phyloP scores from a whole-genome alignment of 306 rosid species.

The Myrica gale region DNA sequence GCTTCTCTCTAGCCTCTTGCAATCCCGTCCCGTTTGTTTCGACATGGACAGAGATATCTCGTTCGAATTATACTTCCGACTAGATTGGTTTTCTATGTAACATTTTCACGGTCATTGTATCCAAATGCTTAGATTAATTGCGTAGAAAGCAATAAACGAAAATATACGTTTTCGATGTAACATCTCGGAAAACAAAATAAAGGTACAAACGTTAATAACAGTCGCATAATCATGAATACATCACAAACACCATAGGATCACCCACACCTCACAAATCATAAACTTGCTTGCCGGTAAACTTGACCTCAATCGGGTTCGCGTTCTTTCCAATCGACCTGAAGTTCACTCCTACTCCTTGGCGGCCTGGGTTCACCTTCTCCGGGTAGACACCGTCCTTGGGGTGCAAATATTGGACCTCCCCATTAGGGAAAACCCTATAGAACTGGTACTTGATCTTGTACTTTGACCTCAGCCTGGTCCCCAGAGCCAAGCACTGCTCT shows the following conservation, averaged over 20 bases:
- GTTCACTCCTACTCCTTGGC: slow-evolving; percentile 86
- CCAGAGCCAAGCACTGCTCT: slow-evolving; percentile 98
- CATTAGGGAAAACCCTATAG: slow-evolving; percentile 96
- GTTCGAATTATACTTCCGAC: no score
- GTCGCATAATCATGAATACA: slow-evolving; percentile 25
- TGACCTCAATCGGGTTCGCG: slow-evolving; percentile 81
- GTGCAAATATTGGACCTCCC: slow-evolving; percentile 93
- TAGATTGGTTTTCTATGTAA: no score
- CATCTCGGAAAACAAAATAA: background rate
- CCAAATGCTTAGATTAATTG: background rate
- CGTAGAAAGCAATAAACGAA: slow-evolving; percentile 9
- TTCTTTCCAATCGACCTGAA: slow-evolving; percentile 95
- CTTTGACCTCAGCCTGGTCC: slow-evolving; percentile 82
- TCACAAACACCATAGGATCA: slow-evolving; percentile 1
- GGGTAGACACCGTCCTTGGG: slow-evolving; percentile 99
- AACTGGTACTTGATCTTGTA: slow-evolving; percentile 97
- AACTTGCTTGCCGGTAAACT: slow-evolving; percentile 91
- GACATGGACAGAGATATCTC: no score
- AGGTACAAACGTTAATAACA: slow-evolving; percentile 20
- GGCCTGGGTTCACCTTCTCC: slow-evolving; percentile 92
- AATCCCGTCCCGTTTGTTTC: no score
- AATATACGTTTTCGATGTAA: slow-evolving; percentile 7
- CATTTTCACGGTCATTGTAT: no score
- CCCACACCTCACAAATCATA: slow-evolving; percentile 54
- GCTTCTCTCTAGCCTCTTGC: no score